A percentile compares a stretch with the other conserved stretches of the same genome.
Evolutionary conservation across 306 rosid species (phyloP).

Genomic region (Medicago ruthenica): DNA sequence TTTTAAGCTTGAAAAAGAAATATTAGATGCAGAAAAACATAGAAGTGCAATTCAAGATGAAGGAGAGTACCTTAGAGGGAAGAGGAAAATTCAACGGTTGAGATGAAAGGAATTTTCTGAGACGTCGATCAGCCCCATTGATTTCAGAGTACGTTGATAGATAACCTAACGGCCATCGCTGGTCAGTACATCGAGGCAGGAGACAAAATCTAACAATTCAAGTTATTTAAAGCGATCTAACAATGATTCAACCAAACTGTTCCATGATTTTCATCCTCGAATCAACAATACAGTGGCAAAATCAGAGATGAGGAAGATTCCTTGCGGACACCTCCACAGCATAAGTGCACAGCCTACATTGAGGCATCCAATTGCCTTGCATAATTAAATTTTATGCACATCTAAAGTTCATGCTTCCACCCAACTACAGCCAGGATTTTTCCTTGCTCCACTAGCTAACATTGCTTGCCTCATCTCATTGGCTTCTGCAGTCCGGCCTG

Average conservation of each 20-base stretch:
- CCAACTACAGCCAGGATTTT: constrained; percentile 60
- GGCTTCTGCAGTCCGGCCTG: constrained; percentile 57
- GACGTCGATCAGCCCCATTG: not conserved
- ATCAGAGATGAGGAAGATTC: constrained; percentile 9
- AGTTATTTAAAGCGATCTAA: constrained; percentile 1
- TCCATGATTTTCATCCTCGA: not conserved
- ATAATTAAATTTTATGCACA: not conserved
- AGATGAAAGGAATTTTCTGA: not conserved
- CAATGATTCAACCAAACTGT: not conserved
- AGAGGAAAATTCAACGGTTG: not conserved
- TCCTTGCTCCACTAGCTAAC: constrained; percentile 55
- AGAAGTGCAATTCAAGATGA: constrained; percentile 14
- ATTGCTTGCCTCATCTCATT: constrained; percentile 55
- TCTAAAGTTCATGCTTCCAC: constrained; percentile 46
- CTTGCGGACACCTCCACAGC: constrained; percentile 1
- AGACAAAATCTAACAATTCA: not conserved
- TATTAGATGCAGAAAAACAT: not conserved
- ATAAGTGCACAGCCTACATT: constrained; percentile 15
- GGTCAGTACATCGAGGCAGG: not conserved
- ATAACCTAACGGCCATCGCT: not conserved
- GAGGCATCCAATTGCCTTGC: constrained; percentile 17
- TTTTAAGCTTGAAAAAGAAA: not conserved
- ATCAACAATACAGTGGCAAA: not conserved
- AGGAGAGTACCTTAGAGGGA: constrained; percentile 11
- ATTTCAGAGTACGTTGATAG: not conserved